Evolutionary conservation across 2,329 filamentous ascomycete genomes (phyloP), one percentile per base, ranked within the genome.

Genomic region (Fusarium sp.): DNA sequence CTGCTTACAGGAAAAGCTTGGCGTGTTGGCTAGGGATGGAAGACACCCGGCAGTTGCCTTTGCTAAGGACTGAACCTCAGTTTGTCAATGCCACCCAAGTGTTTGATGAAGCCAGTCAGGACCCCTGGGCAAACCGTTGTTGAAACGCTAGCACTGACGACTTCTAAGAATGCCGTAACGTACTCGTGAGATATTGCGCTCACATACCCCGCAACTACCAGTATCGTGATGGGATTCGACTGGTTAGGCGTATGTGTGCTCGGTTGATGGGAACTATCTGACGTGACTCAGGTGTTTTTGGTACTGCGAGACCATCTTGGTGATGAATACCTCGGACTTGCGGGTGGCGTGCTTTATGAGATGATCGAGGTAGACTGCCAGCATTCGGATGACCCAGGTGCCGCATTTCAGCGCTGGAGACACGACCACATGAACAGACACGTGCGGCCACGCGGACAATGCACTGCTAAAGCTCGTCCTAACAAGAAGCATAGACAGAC

Each of bases 401-500:
- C 82, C 15, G 81, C 82, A 23, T 85, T 84, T 62, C 83, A 84
- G 66, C 78, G 83, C 18, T 85, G 83, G 83, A 81, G 82, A 65
- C 72, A 82, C 59, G 79, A 84, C 46, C 83, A 85, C 62, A 76
- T 83, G 72, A 80, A 78, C 23, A 79, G 83, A 78, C 79, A 84
- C 75, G 83, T 83, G 56, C 68, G 79, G 41, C 31, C 34, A 39
- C 7, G 18, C 46, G 16, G 13, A 53, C 7, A 47, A 30, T 13
- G 23, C 6, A 6, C 7, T 16, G 30, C 15, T 41, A 28, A 18
- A 31, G 31, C 34, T n/a, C 12, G 18, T 36, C 27, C 54, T 74
- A 39, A 74, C 54, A 54, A 31, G 28, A n/a, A 16, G 50, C 72
- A 43, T 50, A 83, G 82, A 72, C 76, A 12, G 80, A 84, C 48